phyloP scores from a whole-genome alignment of 768 basidiomycete genomes.

The Naganishia onofrii region DNA sequence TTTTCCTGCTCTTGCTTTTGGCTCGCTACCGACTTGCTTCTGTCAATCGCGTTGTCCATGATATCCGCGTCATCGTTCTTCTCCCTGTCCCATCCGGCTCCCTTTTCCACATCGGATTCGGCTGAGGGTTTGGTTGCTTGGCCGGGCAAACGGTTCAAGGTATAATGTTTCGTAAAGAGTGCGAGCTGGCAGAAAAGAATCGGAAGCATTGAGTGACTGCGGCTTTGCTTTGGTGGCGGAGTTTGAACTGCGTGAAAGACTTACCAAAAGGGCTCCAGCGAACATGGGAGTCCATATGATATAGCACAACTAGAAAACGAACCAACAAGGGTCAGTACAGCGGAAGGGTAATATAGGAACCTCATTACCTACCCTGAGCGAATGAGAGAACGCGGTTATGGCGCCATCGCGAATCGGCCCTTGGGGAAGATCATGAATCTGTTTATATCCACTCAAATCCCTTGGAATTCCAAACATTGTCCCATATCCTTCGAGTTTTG shows the following conservation, averaged over 20 bases:
- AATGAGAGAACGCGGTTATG: conserved; percentile 45
- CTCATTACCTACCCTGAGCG: conserved; percentile 36
- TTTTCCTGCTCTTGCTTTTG: background rate
- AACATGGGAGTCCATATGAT: conserved; percentile 37
- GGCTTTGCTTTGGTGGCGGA: background rate
- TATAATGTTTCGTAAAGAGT: conserved; percentile 38
- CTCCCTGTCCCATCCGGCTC: background rate
- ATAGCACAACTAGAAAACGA: conserved; percentile 31
- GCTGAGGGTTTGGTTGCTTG: conserved; percentile 4
- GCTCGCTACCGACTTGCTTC: conserved; percentile 11
- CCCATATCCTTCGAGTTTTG: conserved; percentile 44
- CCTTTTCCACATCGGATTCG: conserved; percentile 3
- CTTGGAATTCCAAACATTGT: conserved; percentile 42
- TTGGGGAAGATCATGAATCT: conserved; percentile 43
- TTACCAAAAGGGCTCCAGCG: conserved; percentile 26
- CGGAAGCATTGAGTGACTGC: background rate
- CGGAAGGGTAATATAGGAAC: background rate
- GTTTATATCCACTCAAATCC: conserved; percentile 40
- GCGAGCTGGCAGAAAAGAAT: conserved; percentile 22
- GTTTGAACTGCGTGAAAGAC: background rate
- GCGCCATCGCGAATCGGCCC: conserved; percentile 40
- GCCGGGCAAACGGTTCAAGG: conserved; percentile 27
- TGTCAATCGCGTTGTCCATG: background rate
- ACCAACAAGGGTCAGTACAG: background rate
- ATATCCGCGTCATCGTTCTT: background rate